Evolutionary conservation across 257 asterid genomes (phyloP).

Genomic region (Striga asiatica): DNA sequence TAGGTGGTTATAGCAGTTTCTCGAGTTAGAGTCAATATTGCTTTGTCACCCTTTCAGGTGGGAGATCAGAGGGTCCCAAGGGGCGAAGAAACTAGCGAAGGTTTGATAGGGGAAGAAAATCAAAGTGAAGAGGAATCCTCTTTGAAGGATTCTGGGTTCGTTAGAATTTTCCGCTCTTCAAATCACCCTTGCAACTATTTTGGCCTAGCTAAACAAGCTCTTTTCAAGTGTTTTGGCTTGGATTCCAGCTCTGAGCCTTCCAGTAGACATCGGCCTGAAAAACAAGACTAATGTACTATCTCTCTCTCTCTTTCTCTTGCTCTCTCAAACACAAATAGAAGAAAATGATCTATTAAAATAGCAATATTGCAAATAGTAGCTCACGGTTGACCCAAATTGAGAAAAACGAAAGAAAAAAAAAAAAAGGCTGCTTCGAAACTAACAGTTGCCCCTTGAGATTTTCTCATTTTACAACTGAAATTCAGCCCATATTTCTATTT

Average conservation of each 20-base stretch:
- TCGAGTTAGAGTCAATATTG: background rate
- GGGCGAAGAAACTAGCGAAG: slow-evolving; percentile 23
- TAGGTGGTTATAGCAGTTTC: background rate
- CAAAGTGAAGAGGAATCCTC: slow-evolving; percentile 25
- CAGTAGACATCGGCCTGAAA: slow-evolving; percentile 17
- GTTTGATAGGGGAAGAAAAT: slow-evolving; percentile 22
- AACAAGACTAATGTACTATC: slow-evolving; percentile 35
- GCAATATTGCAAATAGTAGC: too few species aligned
- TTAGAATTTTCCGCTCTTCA: slow-evolving; percentile 17
- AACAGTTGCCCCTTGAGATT: too few species aligned
- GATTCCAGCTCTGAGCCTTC: slow-evolving; percentile 25
- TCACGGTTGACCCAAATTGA: background rate
- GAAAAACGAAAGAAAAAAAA: background rate
- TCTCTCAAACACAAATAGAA: background rate
- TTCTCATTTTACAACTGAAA: too few species aligned
- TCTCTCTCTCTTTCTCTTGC: background rate
- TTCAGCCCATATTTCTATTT: too few species aligned
- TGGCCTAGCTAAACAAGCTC: slow-evolving; percentile 37
- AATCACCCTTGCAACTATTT: slow-evolving; percentile 52
- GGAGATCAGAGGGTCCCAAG: slow-evolving; percentile 19
- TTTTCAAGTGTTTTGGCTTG: slow-evolving; percentile 54
- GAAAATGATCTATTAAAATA: background rate
- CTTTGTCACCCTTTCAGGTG: slow-evolving; percentile 22
- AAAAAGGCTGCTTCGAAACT: background rate
- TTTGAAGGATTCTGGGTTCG: slow-evolving; percentile 21